Base-by-base conservation (phyloP, 2,329 filamentous ascomycete genomes). In the Pseudogymnoascus sp. region DNA sequence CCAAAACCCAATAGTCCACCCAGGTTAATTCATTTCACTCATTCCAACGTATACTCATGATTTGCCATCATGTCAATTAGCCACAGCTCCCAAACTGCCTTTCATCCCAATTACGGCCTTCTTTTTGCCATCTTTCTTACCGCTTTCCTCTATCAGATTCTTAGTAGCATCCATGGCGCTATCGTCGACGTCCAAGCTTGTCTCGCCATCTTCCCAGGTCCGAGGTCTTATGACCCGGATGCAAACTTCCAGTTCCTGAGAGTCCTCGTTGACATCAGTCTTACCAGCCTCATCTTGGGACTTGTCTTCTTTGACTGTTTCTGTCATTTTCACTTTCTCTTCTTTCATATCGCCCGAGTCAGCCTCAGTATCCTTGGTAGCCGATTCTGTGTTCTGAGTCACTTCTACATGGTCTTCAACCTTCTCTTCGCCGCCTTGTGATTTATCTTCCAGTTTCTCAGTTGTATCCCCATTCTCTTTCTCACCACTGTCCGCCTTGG, bases 101-200 rank as follows among this genome's bases (percentile, higher is more conserved):
- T 41, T 59, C 33, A 59, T 41, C 12, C 58, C 58, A 27, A 39
- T 59, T 15, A 59, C 17, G 17, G 15, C 9, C 35, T 59, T 39
- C 15, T n/a, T 59, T 12, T 33, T 33, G 15, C 29, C 15, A 10
- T 55, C 13, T 55, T 55, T 21, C 29, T 55, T 55, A 15, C 35
- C 48, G 5, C 9, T 8, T 59, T 38, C 58, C 33, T 59, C 27
- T 12, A 15, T 33, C 7, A 27, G 2, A 29, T 72, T 69, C 29
- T 77, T 69, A 3, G 76, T 78, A 13, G 77, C 77, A 72, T 80
- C 78, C 66, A 75, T 78, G 21, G 76, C 74, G 36, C 74, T 77
- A 68, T 80, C 78, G 62, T 80, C 78, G 10, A 80, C 76, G 64
- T 80, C 77, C 31, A 79, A 63, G 4, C 71, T 74, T 62, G 60